Evolutionary conservation across 2,329 filamentous ascomycete genomes (phyloP).

Genomic region (Macroventuria anomochaeta): DNA sequence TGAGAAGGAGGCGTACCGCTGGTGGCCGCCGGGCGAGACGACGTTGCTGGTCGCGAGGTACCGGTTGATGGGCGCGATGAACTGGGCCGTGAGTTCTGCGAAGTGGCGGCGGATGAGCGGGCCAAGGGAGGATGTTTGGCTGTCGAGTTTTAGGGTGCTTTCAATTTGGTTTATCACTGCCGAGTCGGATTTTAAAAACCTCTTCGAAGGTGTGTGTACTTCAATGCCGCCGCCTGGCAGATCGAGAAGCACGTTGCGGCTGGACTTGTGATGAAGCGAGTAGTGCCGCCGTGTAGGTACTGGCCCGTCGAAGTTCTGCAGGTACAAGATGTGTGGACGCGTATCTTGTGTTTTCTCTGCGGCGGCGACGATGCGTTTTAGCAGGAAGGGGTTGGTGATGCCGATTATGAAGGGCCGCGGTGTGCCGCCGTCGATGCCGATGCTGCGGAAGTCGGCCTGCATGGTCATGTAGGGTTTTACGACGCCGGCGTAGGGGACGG

Average conservation of each 20-base stretch:
- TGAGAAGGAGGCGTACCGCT: slow-evolving; percentile 49
- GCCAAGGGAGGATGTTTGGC: slow-evolving; percentile 43
- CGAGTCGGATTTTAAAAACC: slow-evolving; percentile 49
- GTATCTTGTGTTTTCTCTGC: slow-evolving; percentile 43
- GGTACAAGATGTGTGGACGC: slow-evolving; percentile 48
- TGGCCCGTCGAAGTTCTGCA: slow-evolving; percentile 45
- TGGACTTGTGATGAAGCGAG: slow-evolving; percentile 46
- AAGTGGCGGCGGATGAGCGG: slow-evolving; percentile 52
- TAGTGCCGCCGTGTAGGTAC: slow-evolving; percentile 48
- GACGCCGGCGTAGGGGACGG: slow-evolving; percentile 50
- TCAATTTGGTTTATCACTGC: slow-evolving; percentile 45
- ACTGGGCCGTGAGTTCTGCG: slow-evolving; percentile 50
- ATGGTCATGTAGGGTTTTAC: slow-evolving; percentile 53
- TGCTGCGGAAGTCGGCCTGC: slow-evolving; percentile 52
- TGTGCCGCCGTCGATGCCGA: slow-evolving; percentile 49
- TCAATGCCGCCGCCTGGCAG: slow-evolving; percentile 51
- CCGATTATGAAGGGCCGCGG: slow-evolving; percentile 50
- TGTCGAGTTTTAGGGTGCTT: slow-evolving; percentile 38
- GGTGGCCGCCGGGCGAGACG: slow-evolving; percentile 44
- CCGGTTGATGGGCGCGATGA: slow-evolving; percentile 50
- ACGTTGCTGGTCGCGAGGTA: slow-evolving; percentile 49
- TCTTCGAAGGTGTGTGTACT: slow-evolving; percentile 44
- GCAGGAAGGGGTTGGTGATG: slow-evolving; percentile 52
- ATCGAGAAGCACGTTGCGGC: slow-evolving; percentile 46
- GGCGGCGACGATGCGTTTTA: slow-evolving; percentile 48